Evolutionary conservation across 371 early-diverging fungal species (phyloP).

Genomic region (Nematocida ausubeli): DNA sequence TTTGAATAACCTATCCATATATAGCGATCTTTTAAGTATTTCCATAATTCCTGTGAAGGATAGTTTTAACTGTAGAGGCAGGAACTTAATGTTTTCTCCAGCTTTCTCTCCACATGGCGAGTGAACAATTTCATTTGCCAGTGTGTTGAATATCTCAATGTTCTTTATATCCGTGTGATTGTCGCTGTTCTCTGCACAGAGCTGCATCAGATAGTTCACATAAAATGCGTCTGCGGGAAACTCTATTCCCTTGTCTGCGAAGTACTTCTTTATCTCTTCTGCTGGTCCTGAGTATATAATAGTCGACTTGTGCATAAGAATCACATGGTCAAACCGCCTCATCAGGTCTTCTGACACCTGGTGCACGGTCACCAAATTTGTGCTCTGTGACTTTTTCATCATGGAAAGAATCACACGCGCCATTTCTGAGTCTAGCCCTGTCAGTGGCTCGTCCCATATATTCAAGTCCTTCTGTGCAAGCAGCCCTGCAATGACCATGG

Average conservation of each 20-base stretch:
- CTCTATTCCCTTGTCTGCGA: neutral
- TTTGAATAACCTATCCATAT: neutral
- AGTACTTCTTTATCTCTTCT: neutral
- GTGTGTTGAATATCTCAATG: neutral
- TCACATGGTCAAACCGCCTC: slow-evolving; percentile 11
- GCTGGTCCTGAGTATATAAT: slow-evolving; percentile 30
- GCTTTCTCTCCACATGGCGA: neutral
- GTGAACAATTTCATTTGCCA: slow-evolving; percentile 2
- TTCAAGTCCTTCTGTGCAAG: slow-evolving; percentile 3
- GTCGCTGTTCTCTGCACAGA: neutral
- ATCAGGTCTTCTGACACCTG: slow-evolving; percentile 13
- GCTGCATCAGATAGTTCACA: slow-evolving; percentile 6
- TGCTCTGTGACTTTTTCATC: slow-evolving; percentile 8
- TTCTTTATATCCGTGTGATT: neutral
- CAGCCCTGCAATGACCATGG: slow-evolving; percentile 13
- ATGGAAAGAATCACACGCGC: neutral
- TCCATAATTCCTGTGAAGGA: neutral
- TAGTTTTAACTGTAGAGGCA: too few species aligned
- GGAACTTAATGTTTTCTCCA: neutral
- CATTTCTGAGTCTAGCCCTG: slow-evolving; percentile 18
- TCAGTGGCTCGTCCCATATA: slow-evolving; percentile 45
- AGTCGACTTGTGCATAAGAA: slow-evolving; percentile 35
- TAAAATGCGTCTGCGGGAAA: slow-evolving; percentile 24
- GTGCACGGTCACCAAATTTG: slow-evolving; percentile 28
- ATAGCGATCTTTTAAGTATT: neutral